Evolutionary conservation across 1,139 yeast genomes (phyloP).

Genomic region (Lodderomyces elongisporus): DNA sequence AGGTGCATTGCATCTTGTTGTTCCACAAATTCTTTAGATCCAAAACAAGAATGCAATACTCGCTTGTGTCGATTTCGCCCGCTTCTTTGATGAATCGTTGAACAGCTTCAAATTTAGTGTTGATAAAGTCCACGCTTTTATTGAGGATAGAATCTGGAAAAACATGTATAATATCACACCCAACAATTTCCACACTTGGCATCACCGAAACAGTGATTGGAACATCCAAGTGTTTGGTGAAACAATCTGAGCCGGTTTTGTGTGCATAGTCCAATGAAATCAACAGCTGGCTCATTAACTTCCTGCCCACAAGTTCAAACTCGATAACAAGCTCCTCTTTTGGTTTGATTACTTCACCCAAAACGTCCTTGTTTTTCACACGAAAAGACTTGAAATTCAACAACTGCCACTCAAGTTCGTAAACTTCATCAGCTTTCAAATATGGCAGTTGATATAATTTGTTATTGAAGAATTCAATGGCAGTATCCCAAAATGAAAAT

Average conservation of each 20-base stretch:
- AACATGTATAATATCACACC: slow-evolving; percentile 65
- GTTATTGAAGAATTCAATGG: slow-evolving; percentile 56
- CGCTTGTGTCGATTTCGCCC: not conserved
- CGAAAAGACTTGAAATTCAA: slow-evolving; percentile 55
- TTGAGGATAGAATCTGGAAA: slow-evolving; percentile 8
- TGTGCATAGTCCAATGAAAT: slow-evolving; percentile 67
- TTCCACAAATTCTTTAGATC: slow-evolving; percentile 73
- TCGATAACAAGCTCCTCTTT: slow-evolving; percentile 37
- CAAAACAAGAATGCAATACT: slow-evolving; percentile 58
- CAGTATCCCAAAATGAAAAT: slow-evolving; percentile 69
- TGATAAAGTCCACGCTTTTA: not conserved
- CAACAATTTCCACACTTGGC: slow-evolving; percentile 67
- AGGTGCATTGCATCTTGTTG: slow-evolving; percentile 29
- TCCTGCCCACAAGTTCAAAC: slow-evolving; percentile 64
- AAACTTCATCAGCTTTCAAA: slow-evolving; percentile 55
- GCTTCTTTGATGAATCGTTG: not conserved
- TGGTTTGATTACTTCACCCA: slow-evolving; percentile 30
- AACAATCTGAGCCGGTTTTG: slow-evolving; percentile 28
- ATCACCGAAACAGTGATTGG: slow-evolving; percentile 67
- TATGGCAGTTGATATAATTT: slow-evolving; percentile 15
- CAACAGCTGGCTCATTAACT: slow-evolving; percentile 65
- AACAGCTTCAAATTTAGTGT: too few species aligned
- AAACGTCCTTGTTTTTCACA: slow-evolving; percentile 36
- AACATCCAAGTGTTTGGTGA: slow-evolving; percentile 52
- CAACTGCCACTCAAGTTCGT: slow-evolving; percentile 71